Evolutionary conservation across 306 rosid species (phyloP), one percentile per base, ranked within the genome.

Genomic region (Quercus mongolica): DNA sequence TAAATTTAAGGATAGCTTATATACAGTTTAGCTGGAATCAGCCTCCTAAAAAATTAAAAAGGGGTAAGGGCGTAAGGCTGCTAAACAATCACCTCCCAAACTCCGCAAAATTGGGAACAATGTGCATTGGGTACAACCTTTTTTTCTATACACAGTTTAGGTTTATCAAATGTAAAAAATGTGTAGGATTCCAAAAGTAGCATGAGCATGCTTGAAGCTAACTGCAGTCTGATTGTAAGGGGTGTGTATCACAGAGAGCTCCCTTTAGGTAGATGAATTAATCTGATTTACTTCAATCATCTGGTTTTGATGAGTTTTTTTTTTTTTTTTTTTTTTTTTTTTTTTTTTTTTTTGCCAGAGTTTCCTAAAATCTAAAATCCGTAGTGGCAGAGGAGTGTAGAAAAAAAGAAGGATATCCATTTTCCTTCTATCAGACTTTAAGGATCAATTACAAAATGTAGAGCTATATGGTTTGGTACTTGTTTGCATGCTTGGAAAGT

Each of bases 211-310:
- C 20, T 1, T 49, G 76, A 21, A 31, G 61, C 51, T 59, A 49
- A 31, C 51, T 30, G 68, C 44, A 41, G 38, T 31, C 57, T 20
- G 73, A 68, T 15, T 76, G 33, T 75, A 73, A 18, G 26, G 35
- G 30, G 41, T 79, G 54, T 71, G 33, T 46, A 26, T 30, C 72
- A 57, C 46, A 49, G 19, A 52, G 41, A 35, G 23, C 28, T 20
- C 54, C 79, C 49, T 26, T 71, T 41, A 83, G 33, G 49, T 38
- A 67, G 69, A 30, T 75, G 55, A 56, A 71, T 49, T 58, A 56
- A 71, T 52, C 61, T 76, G 73, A 49, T 74, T 72, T 68, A 74
- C 51, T 56, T 83, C 54, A n/a, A 28, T 73, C 58, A 10, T 19
- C 76, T 84, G 80, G 38, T 73, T 62, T 21, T 46, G 26, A 49